Evolutionary conservation across 1,139 yeast genomes (phyloP).

Genomic region (Protomyces macrosporus): DNA sequence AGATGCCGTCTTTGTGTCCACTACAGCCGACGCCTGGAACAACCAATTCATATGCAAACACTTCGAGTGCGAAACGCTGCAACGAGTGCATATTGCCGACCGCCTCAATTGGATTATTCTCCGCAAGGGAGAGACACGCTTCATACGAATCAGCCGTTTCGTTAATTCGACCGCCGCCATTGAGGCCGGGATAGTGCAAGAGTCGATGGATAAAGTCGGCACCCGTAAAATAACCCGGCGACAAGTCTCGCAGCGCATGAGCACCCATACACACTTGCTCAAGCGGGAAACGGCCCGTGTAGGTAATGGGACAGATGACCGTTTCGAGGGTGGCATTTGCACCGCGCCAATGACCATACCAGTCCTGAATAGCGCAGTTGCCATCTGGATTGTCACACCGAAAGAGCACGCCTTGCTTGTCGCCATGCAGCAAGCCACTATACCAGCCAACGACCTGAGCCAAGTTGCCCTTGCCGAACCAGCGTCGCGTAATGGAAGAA

Average conservation of each 20-base stretch:
- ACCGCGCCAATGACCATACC: slow-evolving; percentile 5
- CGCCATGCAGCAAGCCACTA: neutral
- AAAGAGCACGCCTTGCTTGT: neutral
- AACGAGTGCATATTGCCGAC: neutral
- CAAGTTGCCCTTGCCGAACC: neutral
- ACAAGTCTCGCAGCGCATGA: neutral
- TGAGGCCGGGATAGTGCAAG: neutral
- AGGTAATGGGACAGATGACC: neutral
- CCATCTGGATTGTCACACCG: neutral
- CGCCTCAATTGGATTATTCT: neutral
- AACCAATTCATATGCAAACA: neutral
- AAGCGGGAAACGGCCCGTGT: neutral
- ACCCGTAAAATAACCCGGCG: neutral
- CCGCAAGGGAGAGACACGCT: neutral
- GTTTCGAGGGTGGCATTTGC: slow-evolving; percentile 2
- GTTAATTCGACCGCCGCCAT: neutral
- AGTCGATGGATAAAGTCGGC: neutral
- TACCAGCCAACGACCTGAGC: neutral
- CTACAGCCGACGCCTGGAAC: neutral
- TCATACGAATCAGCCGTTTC: neutral
- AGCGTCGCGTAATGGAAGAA: neutral
- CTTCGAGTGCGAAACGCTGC: neutral
- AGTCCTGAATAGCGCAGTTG: neutral
- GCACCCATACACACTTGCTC: neutral
- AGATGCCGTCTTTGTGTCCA: neutral